A percentile compares a stretch with the other conserved stretches of the same genome.
phyloP scores from a whole-genome alignment of 2,329 filamentous ascomycete genomes.

The Fonsecaea nubica region DNA sequence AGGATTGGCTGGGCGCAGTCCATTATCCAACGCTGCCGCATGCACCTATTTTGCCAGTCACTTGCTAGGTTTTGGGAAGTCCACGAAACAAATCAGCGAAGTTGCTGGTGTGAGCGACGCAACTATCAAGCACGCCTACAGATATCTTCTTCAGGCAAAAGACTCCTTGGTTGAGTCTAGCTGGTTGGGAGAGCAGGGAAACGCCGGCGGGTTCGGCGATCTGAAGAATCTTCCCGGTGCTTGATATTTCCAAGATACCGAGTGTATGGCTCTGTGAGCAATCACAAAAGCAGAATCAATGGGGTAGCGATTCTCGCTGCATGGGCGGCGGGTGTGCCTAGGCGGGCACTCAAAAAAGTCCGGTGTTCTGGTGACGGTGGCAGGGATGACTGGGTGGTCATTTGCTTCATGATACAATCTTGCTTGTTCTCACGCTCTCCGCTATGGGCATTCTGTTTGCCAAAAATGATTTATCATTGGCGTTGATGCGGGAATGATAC shows the following conservation, averaged over 20 bases:
- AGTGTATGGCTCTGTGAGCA: neutral
- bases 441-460: neutral
- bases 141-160: conserved; percentile 77
- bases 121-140: conserved; percentile 95
- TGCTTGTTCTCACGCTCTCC: neutral
- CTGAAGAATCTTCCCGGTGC: conserved; percentile 36
- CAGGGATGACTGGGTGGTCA: neutral
- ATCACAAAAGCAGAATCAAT: neutral
- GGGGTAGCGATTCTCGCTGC: neutral
- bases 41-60: conserved; percentile 97
- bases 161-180: conserved; percentile 67
- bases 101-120: conserved; percentile 93
- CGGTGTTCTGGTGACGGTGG: neutral
- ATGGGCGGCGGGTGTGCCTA: neutral
- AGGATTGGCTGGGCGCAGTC: conserved; percentile 88
- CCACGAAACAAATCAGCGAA: conserved; percentile 82
- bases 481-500: conserved; percentile 13
- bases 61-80: conserved; percentile 77
- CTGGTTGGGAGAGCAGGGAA: conserved; percentile 38
- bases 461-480: conserved; percentile 11
- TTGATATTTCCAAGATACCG: neutral
- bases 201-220: conserved; percentile 35
- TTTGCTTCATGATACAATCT: neutral
- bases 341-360: neutral
- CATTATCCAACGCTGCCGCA: conserved; percentile 89